Base-by-base conservation (phyloP, 1,284 basidiomycete species). In the Cutaneotrichosporon sp. region DNA sequence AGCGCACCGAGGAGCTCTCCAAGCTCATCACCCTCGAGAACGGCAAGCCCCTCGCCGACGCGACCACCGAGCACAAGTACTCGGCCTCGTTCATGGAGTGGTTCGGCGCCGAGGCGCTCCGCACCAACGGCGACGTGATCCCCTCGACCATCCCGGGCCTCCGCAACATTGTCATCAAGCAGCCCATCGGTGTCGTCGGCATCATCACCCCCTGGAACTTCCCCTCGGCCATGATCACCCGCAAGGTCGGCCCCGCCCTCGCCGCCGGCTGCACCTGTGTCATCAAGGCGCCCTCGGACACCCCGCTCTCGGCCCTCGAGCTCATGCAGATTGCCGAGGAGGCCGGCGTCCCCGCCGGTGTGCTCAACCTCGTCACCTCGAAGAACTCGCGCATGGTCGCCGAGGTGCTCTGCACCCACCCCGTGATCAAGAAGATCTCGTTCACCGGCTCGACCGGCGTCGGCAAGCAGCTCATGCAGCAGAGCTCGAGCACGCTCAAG, bases 191-290 rank as follows among this genome's bases (percentile, higher is more conserved):
- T 49, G 71, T 74, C 34, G 76, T 75, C 58, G 73, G 72, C 20
- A 64, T 77, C 59, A 77, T 77, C 62, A 76, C 76, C 60, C 70
- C 79, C 72, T 73, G 80, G 81, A 66, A 66, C 60, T 66, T 95
- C 80, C 92, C 92, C 8, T 91, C 89, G 38, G 92, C 91, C 0
- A 95, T 95, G 82, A 82, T 85, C 67, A 82, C 82, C 0, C 77
- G 83, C 42, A 84, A 84, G 72, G 70, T 83, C 29, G 82, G 76
- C 3, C 82, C 84, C 1, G 84, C 84, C 0, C 85, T 98, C 11
- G 91, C 93, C 9, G 94, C 93, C 27, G 95, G 95, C 33, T 98
- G 95, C 79, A 97, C 95, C 0, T 85, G 87, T 2, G 94, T 99
- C 60, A 87, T 97, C 78, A 98, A 99, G 76, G 93, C 95, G 1